Conservation (phyloP, 768 basidiomycete species). For the Tulasnella sp. region DNA sequence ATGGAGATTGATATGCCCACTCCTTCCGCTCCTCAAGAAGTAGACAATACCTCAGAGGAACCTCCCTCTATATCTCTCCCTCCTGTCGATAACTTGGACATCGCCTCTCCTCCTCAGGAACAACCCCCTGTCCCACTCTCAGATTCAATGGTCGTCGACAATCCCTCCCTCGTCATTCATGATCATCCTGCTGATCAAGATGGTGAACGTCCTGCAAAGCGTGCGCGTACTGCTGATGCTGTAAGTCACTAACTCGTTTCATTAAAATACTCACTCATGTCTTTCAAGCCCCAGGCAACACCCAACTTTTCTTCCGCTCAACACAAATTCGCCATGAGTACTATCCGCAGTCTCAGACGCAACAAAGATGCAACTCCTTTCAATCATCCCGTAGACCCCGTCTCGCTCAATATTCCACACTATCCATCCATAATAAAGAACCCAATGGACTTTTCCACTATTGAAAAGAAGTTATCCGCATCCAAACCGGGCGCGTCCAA, state of each 20-base stretch:
- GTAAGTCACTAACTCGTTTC: constrained; percentile 41
- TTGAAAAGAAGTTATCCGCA: constrained; percentile 72
- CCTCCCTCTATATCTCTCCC: no score
- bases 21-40: no score
- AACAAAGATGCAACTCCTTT: constrained; percentile 73
- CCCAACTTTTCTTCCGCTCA: constrained; percentile 53
- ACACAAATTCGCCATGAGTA: constrained; percentile 63
- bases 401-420: constrained; percentile 58
- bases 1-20: constrained; percentile 23
- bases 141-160: no score
- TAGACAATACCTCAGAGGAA: no score
- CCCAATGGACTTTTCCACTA: constrained; percentile 90
- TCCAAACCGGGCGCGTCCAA: constrained; percentile 41
- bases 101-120: no score
- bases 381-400: constrained; percentile 73
- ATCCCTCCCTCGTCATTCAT: constrained; percentile 17
- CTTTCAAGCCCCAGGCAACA: constrained; percentile 16
- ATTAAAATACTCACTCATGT: constrained; percentile 35
- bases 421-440: constrained; percentile 75
- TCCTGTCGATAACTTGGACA: no score
- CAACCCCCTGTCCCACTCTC: no score
- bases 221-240: constrained; percentile 59
- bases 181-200: constrained; percentile 33
- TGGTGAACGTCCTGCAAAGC: constrained; percentile 69
- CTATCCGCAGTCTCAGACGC: constrained; percentile 74